Evolutionary conservation across 495 filamentous ascomycete genomes (phyloP).

Genomic region (Neurospora sp.): DNA sequence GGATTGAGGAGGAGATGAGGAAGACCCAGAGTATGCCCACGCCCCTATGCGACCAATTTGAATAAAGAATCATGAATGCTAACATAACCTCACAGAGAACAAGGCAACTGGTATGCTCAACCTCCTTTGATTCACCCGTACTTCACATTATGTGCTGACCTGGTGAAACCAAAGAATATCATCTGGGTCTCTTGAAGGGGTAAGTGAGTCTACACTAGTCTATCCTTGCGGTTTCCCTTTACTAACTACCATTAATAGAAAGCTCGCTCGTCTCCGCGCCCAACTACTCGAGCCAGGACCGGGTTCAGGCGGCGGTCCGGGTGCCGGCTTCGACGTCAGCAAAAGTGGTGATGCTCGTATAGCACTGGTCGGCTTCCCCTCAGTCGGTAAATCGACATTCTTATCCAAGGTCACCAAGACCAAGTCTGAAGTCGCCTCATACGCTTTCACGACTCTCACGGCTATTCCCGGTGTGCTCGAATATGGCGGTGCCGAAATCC

Average conservation of each 20-base stretch:
- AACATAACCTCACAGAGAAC: conserved; percentile 58
- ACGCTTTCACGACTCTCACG: conserved; percentile 95
- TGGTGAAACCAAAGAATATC: conserved; percentile 59
- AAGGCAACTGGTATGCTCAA: conserved; percentile 80
- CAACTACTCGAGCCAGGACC: conserved; percentile 89
- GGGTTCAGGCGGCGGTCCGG: conserved; percentile 64
- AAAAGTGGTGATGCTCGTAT: conserved; percentile 97
- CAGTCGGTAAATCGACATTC: conserved; percentile 98
- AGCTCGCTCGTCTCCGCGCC: conserved; percentile 89
- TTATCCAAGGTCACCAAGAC: conserved; percentile 99
- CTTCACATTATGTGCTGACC: conserved; percentile 6
- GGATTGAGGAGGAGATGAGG: conserved; percentile 99
- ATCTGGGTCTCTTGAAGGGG: conserved; percentile 97
- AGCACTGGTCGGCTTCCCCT: conserved; percentile 94
- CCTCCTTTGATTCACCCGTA: not conserved
- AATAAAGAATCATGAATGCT: conserved; percentile 18
- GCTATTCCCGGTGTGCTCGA: conserved; percentile 97
- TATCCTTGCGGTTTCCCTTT: not conserved
- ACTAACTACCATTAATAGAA: conserved; percentile 42
- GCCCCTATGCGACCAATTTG: not conserved
- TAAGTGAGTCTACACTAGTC: conserved; percentile 26
- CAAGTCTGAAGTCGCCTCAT: conserved; percentile 90
- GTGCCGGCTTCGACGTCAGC: conserved; percentile 86
- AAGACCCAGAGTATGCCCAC: conserved; percentile 78
- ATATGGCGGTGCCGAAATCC: conserved; percentile 97